phyloP scores from a whole-genome alignment of 2,329 filamentous ascomycete genomes.

The Neospermospora avenae region DNA sequence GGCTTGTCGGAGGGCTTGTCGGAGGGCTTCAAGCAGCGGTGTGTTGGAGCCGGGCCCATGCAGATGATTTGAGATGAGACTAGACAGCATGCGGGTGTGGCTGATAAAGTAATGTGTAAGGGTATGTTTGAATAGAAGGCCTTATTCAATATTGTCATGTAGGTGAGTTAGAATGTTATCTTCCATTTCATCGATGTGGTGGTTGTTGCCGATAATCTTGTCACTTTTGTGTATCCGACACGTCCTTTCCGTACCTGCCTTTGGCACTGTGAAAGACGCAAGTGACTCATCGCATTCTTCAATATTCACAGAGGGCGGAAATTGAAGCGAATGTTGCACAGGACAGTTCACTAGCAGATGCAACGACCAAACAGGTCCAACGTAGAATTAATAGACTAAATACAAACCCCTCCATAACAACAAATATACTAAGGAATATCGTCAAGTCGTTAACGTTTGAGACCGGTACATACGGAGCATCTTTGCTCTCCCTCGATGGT shows the following conservation, averaged over 20 bases:
- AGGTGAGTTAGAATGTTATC: too few relatives aligned
- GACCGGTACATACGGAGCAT: background rate
- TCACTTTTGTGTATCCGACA: too few relatives aligned
- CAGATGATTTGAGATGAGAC: background rate
- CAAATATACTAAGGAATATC: background rate
- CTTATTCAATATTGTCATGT: background rate
- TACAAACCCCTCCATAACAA: background rate
- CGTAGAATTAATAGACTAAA: background rate
- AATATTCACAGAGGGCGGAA: too few relatives aligned
- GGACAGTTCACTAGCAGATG: too few relatives aligned
- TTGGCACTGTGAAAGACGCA: too few relatives aligned
- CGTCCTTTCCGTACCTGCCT: too few relatives aligned
- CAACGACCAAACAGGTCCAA: background rate
- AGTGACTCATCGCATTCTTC: too few relatives aligned
- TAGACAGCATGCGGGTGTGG: background rate
- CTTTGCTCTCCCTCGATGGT: background rate
- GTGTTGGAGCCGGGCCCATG: background rate
- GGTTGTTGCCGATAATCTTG: too few relatives aligned
- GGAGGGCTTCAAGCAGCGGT: background rate
- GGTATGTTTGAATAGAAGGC: background rate
- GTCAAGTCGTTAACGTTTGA: background rate
- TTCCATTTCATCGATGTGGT: background rate
- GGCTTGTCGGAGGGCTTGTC: background rate
- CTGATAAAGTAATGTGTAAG: background rate
- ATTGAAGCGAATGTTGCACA: too few relatives aligned